Evolutionary conservation across 768 basidiomycete genomes (phyloP), one percentile per base, ranked within the genome.

Genomic region (Suillus lakei): DNA sequence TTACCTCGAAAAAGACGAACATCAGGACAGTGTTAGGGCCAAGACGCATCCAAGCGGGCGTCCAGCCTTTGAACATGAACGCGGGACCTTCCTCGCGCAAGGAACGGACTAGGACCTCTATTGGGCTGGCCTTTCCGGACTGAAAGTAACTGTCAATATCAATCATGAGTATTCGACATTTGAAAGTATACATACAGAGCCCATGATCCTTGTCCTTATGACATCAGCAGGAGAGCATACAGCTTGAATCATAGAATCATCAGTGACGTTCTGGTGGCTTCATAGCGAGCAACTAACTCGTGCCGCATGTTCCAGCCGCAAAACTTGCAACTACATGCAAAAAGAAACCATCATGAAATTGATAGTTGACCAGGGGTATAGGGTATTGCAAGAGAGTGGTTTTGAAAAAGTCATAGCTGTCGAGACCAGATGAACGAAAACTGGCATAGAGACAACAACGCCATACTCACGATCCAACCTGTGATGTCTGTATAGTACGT

Each of bases 11-110:
- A 78, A 93, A 93, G 56, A 95, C 89, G 76, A 93, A 95, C 78
- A 95, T 85, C 5, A 95, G 80, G 39, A 95, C 83, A 1, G 93
- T 95, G 73, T 94, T 93, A 2, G 93, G 93, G 34, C 90, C 92
- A 50, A 95, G 78, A 56, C 93, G 88, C 69, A 91, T 86, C 77
- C 93, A 95, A 9, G 93, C 91, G 3, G 93, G 93, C 21, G 91
- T 91, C 93, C 93, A 95, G 39, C 93, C 93, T 74, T 92, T 94
- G 78, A 95, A 92, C 62, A 95, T 80, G 74, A 95, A 94, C 65
- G 82, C 81, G 12, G 87, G 83, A 0, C 93, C 93, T 80, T 95
- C 93, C 70, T 89, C 82, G 46, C 83, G 84, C 41, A 93, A 77
- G 5, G 92, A 91, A 50, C 75, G 81, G 34, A 76, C 79, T 15